Evolutionary conservation across 768 basidiomycete species (phyloP).

Genomic region (Boletus reticuloceps): DNA sequence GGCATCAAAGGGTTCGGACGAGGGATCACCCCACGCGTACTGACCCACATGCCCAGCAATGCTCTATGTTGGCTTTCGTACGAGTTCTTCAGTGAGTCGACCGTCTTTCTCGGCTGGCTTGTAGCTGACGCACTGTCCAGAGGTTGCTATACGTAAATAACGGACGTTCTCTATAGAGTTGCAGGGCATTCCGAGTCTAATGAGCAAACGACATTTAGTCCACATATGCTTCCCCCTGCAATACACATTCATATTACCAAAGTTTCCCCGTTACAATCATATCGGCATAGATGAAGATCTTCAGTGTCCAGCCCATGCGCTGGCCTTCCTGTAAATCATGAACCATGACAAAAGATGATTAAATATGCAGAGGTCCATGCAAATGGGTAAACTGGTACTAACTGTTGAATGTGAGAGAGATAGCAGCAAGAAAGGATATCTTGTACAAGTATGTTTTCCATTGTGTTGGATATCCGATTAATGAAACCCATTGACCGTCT

Average conservation of each 20-base stretch:
- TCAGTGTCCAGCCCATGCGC: not conserved
- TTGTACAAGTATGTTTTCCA: slow-evolving; percentile 5
- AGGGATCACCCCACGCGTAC: slow-evolving; percentile 85
- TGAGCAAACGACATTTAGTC: not conserved
- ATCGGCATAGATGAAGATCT: not conserved
- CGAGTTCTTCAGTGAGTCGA: slow-evolving; percentile 92
- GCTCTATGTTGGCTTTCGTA: slow-evolving; percentile 98
- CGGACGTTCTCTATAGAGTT: slow-evolving; percentile 18
- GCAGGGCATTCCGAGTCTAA: slow-evolving; percentile 5
- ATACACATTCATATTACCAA: slow-evolving; percentile 18
- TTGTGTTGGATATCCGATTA: slow-evolving; percentile 7
- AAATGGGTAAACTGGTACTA: not conserved
- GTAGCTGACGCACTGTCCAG: slow-evolving; percentile 34
- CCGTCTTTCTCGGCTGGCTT: not conserved
- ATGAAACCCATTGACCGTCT: not conserved
- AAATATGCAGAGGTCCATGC: not conserved
- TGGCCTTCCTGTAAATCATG: not conserved
- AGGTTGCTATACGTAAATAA: slow-evolving; percentile 60
- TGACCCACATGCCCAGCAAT: slow-evolving; percentile 96
- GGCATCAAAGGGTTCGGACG: slow-evolving; percentile 83
- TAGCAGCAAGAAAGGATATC: slow-evolving; percentile 3
- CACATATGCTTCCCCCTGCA: slow-evolving; percentile 6
- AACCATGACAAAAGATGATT: not conserved
- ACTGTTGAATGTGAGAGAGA: not conserved
- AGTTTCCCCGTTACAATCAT: not conserved